These are phyloP conservation scores for Silene noctiflora DNA, from an alignment of 179 eudicot species.

Conservation along the genomic window DNA sequence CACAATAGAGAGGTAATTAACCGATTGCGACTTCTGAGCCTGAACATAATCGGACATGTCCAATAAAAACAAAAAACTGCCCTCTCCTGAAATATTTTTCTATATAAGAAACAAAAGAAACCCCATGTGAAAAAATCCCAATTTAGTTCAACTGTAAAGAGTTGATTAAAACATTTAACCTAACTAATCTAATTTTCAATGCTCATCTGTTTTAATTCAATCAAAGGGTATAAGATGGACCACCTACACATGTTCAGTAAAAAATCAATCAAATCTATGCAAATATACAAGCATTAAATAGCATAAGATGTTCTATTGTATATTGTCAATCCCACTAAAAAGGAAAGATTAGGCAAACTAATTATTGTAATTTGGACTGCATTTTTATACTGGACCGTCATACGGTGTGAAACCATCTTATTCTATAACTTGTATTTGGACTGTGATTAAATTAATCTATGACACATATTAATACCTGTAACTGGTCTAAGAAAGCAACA, in stretches of 20 bases:
- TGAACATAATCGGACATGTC: background rate
- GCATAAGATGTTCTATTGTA: background rate
- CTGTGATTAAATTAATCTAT: conserved; percentile 4
- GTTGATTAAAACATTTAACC: conserved; percentile 31
- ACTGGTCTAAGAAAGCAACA: conserved; percentile 25
- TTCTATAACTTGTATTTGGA: no score
- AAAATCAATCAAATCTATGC: conserved; percentile 17
- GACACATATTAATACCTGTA: conserved; percentile 20
- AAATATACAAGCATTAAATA: conserved; percentile 11
- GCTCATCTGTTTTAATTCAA: conserved; percentile 13
- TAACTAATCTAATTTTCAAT: conserved; percentile 17
- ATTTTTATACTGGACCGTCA: no score
- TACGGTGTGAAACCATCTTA: no score
- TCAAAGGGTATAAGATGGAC: conserved; percentile 27
- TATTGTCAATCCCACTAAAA: conserved; percentile 16
- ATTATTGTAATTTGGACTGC: conserved; percentile 13
- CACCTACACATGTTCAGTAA: conserved; percentile 23
- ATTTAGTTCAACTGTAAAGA: conserved; percentile 10
- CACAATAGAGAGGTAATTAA: background rate
- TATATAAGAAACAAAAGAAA: conserved; percentile 2
- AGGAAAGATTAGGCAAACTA: conserved; percentile 20
- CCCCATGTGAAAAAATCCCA: conserved; percentile 32
- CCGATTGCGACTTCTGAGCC: background rate
- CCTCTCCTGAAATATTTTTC: background rate
- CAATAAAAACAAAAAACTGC: background rate